A percentile compares a stretch with the other conserved stretches of the same genome.
These are phyloP conservation scores for Coniochaeta ligniaria DNA, from an alignment of 2,329 filamentous ascomycete species.

Conservation along the genomic window DNA sequence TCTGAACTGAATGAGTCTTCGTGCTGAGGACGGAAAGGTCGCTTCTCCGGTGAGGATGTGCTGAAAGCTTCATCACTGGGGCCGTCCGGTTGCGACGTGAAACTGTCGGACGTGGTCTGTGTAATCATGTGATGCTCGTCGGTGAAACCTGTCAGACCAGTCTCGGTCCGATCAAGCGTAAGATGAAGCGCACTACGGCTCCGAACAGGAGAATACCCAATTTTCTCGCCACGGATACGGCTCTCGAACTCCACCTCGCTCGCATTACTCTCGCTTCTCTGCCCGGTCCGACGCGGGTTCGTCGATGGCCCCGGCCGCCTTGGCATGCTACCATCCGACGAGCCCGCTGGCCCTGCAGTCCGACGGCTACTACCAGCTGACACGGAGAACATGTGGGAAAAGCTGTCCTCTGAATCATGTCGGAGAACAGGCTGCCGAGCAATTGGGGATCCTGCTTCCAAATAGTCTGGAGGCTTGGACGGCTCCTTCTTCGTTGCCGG, in stretches of 20 bases:
- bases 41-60: constrained; percentile 6
- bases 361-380: constrained; percentile 42
- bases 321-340: constrained; percentile 7
- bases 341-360: constrained; percentile 23
- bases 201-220: constrained; percentile 18
- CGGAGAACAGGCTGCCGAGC: constrained; percentile 24
- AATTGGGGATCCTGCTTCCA: constrained; percentile 22
- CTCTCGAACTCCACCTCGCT: constrained; percentile 33
- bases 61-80: constrained; percentile 3
- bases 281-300: background rate
- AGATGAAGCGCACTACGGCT: constrained; percentile 5
- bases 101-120: constrained; percentile 33
- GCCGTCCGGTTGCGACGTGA: constrained; percentile 9
- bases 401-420: constrained; percentile 53
- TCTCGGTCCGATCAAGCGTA: constrained; percentile 15
- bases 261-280: constrained; percentile 4
- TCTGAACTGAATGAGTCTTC: constrained; percentile 5
- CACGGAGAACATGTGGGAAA: constrained; percentile 50
- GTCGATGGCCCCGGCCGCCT: constrained; percentile 8
- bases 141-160: constrained; percentile 13
- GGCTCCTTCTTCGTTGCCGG: constrained; percentile 32
- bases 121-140: constrained; percentile 31
- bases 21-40: constrained; percentile 7
- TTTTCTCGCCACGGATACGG: constrained; percentile 33
- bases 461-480: constrained; percentile 24